phyloP scores from a whole-genome alignment of 2,329 filamentous ascomycete species.

The Keithomyces neogunnii region DNA sequence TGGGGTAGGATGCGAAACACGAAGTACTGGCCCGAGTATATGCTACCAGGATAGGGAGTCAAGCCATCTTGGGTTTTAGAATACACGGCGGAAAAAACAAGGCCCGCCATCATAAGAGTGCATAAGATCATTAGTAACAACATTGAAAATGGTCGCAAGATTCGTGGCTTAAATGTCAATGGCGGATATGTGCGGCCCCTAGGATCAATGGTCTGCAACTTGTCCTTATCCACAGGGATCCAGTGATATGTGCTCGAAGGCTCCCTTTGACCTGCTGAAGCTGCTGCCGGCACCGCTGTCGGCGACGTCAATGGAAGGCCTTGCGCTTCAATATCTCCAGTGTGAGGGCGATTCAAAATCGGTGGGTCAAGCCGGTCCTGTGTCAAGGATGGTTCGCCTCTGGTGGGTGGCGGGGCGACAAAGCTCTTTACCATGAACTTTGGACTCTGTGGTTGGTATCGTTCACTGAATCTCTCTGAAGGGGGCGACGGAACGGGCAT shows the following conservation, averaged over 20 bases:
- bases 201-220: slow-evolving; percentile 28
- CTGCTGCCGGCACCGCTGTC: slow-evolving; percentile 4
- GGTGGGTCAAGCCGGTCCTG: background rate
- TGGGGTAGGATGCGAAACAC: slow-evolving; percentile 80
- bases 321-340: background rate
- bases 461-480: slow-evolving; percentile 21
- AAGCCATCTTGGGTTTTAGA: slow-evolving; percentile 56
- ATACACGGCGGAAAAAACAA: slow-evolving; percentile 66
- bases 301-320: background rate
- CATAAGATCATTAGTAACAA: slow-evolving; percentile 51
- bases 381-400: background rate
- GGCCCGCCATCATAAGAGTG: slow-evolving; percentile 59
- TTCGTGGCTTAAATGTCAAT: slow-evolving; percentile 62
- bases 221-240: slow-evolving; percentile 26
- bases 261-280: background rate
- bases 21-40: slow-evolving; percentile 72
- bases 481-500: slow-evolving; percentile 31
- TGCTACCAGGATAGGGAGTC: slow-evolving; percentile 53
- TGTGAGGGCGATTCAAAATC: background rate
- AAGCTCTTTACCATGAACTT: slow-evolving; percentile 1
- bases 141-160: slow-evolving; percentile 61
- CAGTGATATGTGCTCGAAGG: slow-evolving; percentile 11
- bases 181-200: slow-evolving; percentile 31
- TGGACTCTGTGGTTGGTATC: slow-evolving; percentile 16
- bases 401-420: background rate